These are phyloP conservation scores for Fusarium redolens DNA, from an alignment of 2,329 filamentous ascomycete species.

Conservation along the genomic window DNA sequence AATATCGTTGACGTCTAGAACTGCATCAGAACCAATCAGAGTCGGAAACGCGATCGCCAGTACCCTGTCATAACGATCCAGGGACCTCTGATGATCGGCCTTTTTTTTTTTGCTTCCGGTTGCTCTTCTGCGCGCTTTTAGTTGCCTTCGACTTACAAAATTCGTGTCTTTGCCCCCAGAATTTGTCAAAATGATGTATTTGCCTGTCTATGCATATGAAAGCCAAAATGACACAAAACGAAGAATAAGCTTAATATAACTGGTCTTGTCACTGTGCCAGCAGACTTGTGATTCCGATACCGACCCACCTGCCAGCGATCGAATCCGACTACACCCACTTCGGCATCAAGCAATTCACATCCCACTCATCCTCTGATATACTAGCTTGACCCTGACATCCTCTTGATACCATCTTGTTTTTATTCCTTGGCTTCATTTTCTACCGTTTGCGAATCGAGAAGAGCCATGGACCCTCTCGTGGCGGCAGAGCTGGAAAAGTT, in stretches of 20 bases:
- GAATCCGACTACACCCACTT: constrained; percentile 40
- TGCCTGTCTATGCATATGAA: not conserved
- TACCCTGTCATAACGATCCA: constrained; percentile 9
- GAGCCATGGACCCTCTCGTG: constrained; percentile 53
- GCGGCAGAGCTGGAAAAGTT: constrained; percentile 48
- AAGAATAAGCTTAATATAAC: not conserved
- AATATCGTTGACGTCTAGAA: constrained; percentile 40
- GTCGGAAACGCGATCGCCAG: not conserved
- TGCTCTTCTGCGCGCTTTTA: not conserved
- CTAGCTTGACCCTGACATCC: constrained; percentile 13
- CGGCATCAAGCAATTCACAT: constrained; percentile 34
- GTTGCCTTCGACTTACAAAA: not conserved
- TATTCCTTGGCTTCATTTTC: not conserved
- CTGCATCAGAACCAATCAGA: constrained; percentile 25
- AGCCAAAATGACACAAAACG: not conserved
- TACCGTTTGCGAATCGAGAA: not conserved
- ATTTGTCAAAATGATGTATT: not conserved
- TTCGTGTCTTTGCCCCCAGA: not conserved
- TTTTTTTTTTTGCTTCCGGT: not conserved
- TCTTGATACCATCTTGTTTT: not conserved
- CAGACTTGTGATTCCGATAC: constrained; percentile 26
- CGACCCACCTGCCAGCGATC: constrained; percentile 30
- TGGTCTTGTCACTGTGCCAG: not conserved
- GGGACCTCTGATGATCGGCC: constrained; percentile 27
- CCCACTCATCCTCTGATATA: constrained; percentile 23